A percentile compares a stretch with the other conserved stretches of the same genome.
phyloP scores from a whole-genome alignment of 2,329 filamentous ascomycete genomes.

The Ascochyta koolunga region DNA sequence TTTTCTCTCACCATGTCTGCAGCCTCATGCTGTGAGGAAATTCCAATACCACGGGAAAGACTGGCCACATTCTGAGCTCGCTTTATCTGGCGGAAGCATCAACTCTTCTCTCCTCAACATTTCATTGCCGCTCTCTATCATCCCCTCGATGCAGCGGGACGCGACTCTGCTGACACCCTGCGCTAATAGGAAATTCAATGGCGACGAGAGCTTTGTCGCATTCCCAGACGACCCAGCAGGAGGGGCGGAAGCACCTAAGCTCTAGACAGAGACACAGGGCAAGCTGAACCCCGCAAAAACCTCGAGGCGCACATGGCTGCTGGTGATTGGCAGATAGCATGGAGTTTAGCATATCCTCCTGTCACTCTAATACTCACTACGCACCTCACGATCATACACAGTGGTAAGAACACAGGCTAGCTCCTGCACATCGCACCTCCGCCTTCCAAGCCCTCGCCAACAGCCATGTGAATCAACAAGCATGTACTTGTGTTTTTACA shows the following conservation, averaged over 20 bases:
- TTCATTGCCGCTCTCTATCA: background rate
- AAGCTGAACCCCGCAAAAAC: background rate
- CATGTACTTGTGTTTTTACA: no score
- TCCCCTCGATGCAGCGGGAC: background rate
- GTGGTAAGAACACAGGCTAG: background rate
- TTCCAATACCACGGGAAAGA: slow-evolving; percentile 16
- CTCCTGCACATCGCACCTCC: slow-evolving; percentile 5
- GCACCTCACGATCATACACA: background rate
- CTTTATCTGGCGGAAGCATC: slow-evolving; percentile 3
- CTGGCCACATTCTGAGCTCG: slow-evolving; percentile 14
- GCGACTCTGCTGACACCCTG: background rate
- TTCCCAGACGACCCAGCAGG: slow-evolving; percentile 31
- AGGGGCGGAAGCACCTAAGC: slow-evolving; percentile 28
- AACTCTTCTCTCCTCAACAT: slow-evolving; percentile 3
- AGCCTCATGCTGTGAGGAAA: slow-evolving; percentile 3
- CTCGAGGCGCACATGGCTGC: background rate
- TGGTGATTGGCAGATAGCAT: background rate
- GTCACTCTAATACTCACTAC: background rate
- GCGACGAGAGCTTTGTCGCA: slow-evolving; percentile 44
- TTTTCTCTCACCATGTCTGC: background rate
- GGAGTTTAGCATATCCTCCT: background rate
- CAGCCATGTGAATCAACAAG: background rate
- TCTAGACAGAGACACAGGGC: slow-evolving; percentile 18
- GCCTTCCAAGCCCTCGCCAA: background rate
- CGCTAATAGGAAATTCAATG: slow-evolving; percentile 42